These are phyloP conservation scores for Jasminum sambac DNA, from an alignment of 257 asterid species.

Conservation along the genomic window DNA sequence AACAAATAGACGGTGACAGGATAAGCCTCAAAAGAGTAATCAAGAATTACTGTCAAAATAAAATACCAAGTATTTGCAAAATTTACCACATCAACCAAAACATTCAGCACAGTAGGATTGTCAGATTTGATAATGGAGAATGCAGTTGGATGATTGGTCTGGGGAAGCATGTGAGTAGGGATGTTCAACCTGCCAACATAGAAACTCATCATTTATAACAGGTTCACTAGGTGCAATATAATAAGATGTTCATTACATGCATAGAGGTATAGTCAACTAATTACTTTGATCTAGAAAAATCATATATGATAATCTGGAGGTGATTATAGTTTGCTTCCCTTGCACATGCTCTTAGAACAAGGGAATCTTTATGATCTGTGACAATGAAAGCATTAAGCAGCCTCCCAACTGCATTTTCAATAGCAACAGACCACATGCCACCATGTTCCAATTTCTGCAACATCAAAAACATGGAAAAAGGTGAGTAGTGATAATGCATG, in stretches of 20 bases:
- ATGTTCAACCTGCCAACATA: slow-evolving; percentile 61
- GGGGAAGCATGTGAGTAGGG: slow-evolving; percentile 94
- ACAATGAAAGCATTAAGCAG: slow-evolving; percentile 83
- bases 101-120: slow-evolving; percentile 69
- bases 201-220: slow-evolving; percentile 27
- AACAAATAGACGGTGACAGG: neutral
- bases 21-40: slow-evolving; percentile 8
- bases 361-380: slow-evolving; percentile 78
- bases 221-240: slow-evolving; percentile 13
- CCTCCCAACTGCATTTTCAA: slow-evolving; percentile 82
- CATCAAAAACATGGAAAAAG: slow-evolving; percentile 26
- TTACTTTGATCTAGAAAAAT: slow-evolving; percentile 82
- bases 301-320: slow-evolving; percentile 72
- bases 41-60: slow-evolving; percentile 7
- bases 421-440: slow-evolving; percentile 76
- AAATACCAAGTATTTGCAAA: slow-evolving; percentile 26
- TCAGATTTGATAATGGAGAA: slow-evolving; percentile 71
- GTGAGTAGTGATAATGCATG: slow-evolving; percentile 7
- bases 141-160: slow-evolving; percentile 77
- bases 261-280: slow-evolving; percentile 18
- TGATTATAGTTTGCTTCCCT: slow-evolving; percentile 66
- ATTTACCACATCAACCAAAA: slow-evolving; percentile 82
- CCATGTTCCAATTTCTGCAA: slow-evolving; percentile 73
- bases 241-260: slow-evolving; percentile 22
- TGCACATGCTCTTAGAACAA: slow-evolving; percentile 68